phyloP scores from a whole-genome alignment of 495 filamentous ascomycete species.

The Amniculicola lignicola region DNA sequence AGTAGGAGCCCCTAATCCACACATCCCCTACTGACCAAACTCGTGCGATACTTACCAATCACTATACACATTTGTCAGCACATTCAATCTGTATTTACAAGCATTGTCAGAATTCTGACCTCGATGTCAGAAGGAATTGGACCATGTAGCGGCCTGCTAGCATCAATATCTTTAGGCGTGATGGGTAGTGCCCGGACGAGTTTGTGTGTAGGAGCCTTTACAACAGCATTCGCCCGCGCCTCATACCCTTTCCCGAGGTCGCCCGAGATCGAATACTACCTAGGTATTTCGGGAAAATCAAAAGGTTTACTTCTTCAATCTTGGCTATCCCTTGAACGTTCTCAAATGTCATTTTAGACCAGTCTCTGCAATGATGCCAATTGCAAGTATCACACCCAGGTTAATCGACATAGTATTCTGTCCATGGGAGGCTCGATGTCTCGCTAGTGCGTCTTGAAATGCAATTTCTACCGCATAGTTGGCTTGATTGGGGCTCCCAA shows the following conservation, averaged over 20 bases:
- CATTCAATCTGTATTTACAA: no score
- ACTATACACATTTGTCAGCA: no score
- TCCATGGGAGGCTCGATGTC: constrained; percentile 1
- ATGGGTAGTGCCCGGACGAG: neutral
- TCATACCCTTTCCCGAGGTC: neutral
- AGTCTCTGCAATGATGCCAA: constrained; percentile 13
- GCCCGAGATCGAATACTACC: neutral
- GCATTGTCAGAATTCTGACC: no score
- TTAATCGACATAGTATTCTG: constrained; percentile 17
- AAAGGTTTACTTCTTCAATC: constrained; percentile 5
- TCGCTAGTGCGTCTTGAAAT: constrained; percentile 22
- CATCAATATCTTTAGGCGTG: neutral
- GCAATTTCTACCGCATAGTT: constrained; percentile 28
- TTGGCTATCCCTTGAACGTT: neutral
- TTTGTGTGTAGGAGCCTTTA: neutral
- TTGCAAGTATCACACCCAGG: constrained; percentile 16
- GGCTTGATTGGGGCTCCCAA: constrained; percentile 16
- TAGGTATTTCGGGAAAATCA: neutral
- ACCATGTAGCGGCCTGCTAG: neutral
- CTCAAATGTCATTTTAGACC: neutral
- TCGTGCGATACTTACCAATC: no score
- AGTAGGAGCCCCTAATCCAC: no score
- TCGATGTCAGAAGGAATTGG: no score
- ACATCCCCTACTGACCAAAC: no score
- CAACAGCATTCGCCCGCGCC: neutral